A percentile compares a stretch with the other conserved stretches of the same genome.
Conservation (phyloP, 1,284 basidiomycete genomes). For the Volvariella volvacea region DNA sequence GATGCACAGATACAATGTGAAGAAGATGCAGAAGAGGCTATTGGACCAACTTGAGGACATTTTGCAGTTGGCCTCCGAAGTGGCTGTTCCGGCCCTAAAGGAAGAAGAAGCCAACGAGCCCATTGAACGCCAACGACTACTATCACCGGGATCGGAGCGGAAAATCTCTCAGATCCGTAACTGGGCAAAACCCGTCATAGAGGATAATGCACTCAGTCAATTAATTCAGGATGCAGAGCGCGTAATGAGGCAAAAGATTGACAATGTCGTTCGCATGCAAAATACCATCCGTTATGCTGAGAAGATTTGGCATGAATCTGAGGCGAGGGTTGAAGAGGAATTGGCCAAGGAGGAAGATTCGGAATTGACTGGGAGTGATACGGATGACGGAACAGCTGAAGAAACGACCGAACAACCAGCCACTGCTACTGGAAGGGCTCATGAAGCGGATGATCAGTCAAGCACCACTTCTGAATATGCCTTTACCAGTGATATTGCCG, state of each 20-base stretch:
- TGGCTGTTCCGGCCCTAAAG: constrained; percentile 85
- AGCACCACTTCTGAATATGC: constrained; percentile 62
- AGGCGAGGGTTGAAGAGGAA: constrained; percentile 74
- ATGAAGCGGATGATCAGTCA: constrained; percentile 44
- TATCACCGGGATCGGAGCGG: constrained; percentile 82
- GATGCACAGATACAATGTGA: constrained; percentile 74
- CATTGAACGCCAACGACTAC: constrained; percentile 86
- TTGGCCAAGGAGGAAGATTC: constrained; percentile 57
- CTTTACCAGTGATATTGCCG: constrained; percentile 35
- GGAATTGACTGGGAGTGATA: constrained; percentile 26
- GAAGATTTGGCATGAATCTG: constrained; percentile 97
- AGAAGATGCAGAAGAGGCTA: constrained; percentile 75
- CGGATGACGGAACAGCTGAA: constrained; percentile 20
- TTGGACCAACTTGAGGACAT: constrained; percentile 85
- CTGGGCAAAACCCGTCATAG: constrained; percentile 81
- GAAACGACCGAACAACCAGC: constrained; percentile 4
- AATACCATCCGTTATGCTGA: constrained; percentile 98
- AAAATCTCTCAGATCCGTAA: constrained; percentile 75
- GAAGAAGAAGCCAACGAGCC: constrained; percentile 89
- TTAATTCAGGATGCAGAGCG: constrained; percentile 84
- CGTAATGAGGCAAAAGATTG: constrained; percentile 89
- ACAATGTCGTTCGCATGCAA: constrained; percentile 93
- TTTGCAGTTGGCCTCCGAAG: constrained; percentile 71
- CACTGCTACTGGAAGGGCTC: constrained; percentile 19
- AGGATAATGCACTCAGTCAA: constrained; percentile 79